Evolutionary conservation across 2,329 filamentous ascomycete genomes (phyloP).

Genomic region (Lomentospora prolificans): DNA sequence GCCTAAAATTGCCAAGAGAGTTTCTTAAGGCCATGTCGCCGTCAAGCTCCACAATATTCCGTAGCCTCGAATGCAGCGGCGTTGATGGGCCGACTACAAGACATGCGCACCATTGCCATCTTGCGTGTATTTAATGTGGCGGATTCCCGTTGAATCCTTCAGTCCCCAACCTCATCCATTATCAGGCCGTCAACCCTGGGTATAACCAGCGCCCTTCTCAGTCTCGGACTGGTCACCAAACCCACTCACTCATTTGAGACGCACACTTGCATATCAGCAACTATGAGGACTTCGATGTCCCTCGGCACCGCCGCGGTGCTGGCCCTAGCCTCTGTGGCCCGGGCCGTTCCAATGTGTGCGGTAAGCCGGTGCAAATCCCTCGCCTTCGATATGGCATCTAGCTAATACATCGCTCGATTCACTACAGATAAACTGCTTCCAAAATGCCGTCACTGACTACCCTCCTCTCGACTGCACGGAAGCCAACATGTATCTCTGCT

Average conservation of each 20-base stretch:
- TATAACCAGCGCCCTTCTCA: not conserved
- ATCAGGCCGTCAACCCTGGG: not conserved
- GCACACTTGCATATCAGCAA: not conserved
- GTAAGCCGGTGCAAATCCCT: not conserved
- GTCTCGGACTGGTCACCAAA: not conserved
- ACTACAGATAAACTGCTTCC: constrained; percentile 2
- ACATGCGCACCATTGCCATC: not conserved
- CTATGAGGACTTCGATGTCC: not conserved
- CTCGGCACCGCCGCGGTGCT: not conserved
- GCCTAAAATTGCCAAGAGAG: too few species aligned
- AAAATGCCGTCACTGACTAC: not conserved
- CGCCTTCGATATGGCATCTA: not conserved
- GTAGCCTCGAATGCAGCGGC: too few species aligned
- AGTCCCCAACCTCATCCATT: not conserved
- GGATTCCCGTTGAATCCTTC: not conserved
- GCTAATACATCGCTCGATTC: not conserved
- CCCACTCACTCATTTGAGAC: not conserved
- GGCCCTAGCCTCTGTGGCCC: not conserved
- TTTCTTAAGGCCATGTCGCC: too few species aligned
- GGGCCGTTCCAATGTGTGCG: not conserved
- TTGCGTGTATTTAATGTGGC: not conserved
- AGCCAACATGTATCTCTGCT: constrained; percentile 1
- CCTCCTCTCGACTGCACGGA: constrained; percentile 4
- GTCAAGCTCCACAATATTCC: too few species aligned
- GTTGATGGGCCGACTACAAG: too few species aligned